Evolutionary conservation across 2,329 filamentous ascomycete genomes (phyloP).

Genomic region (Magnaporthiopsis rhizophila): DNA sequence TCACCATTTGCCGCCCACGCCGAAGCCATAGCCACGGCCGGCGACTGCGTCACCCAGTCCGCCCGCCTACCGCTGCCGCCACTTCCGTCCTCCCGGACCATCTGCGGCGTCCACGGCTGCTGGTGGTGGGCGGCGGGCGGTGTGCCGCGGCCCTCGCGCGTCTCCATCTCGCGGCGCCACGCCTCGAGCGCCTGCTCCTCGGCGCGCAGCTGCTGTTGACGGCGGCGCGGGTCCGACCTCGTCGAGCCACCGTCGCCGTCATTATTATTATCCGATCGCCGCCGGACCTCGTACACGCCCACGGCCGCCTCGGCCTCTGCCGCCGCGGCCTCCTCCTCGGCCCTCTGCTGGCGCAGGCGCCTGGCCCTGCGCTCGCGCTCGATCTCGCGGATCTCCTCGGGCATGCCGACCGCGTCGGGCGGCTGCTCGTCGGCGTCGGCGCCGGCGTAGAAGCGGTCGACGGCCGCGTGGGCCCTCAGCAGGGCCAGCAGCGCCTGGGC

Average conservation of each 20-base stretch:
- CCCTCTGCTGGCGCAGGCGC: conserved; percentile 8
- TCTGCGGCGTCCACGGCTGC: neutral
- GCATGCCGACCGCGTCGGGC: conserved; percentile 11
- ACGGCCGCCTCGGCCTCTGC: conserved; percentile 11
- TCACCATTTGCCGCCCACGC: neutral
- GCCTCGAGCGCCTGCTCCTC: conserved; percentile 1
- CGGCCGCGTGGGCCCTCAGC: conserved; percentile 1
- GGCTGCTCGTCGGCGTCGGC: conserved; percentile 10
- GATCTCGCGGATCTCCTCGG: conserved; percentile 13
- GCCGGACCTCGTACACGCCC: conserved; percentile 1
- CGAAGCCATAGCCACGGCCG: conserved; percentile 1
- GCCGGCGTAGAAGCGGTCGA: conserved; percentile 12
- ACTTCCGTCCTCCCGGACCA: neutral
- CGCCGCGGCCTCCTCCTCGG: conserved; percentile 10
- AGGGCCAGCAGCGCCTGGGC: conserved; percentile 8
- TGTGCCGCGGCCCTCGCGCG: neutral
- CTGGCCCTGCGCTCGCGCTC: conserved; percentile 11
- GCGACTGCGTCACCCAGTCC: neutral
- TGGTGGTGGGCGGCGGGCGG: neutral
- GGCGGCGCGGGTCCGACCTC: neutral
- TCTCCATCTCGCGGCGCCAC: neutral
- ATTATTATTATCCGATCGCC: conserved; percentile 5
- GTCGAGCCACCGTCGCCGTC: neutral
- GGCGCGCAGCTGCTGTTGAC: neutral
- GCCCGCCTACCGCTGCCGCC: neutral